Evolutionary conservation across 495 filamentous ascomycete genomes (phyloP), one percentile per base, ranked within the genome.

Genomic region (Usnea hakonensis): DNA sequence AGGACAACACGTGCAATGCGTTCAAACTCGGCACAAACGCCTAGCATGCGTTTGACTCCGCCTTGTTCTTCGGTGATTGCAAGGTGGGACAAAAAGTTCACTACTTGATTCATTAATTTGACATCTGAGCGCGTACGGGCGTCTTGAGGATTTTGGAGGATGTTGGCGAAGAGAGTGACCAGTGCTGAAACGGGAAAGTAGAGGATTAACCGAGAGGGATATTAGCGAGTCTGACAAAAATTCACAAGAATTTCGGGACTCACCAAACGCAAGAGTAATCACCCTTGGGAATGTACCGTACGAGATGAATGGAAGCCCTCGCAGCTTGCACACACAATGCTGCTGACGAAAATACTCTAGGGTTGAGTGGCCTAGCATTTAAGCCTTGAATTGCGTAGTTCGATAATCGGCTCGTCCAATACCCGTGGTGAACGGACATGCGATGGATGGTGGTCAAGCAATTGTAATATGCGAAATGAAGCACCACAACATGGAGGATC

Each of bases 381-480:
- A 96, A 74, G 8, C 94, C 94, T 68, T 94, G 89, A 46, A 97
- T 92, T 3, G 94, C 94, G 72, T 90, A 98, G 67, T 97, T 93
- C 33, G 92, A 95, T 28, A 97, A 78, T 46, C 94, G 84, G 68
- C 89, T 96, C 10, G 92, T 96, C 94, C 94, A 98, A 76, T 96
- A 97, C 3, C 94, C 94, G 70, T 97, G 95, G 72, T 98, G 94
- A 56, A 97, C 86, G 6, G 90, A 95, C 94, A 97, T 97, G 28
- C 94, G 90, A 75, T 98, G 94, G 58, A 98, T 96, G 2, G 94
- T 98, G 17, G 92, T 97, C 60, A 98, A 79, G 68, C 90, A 95
- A 71, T 97, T 98, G 78, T 98, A 97, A 75, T 98, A 98, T 37
- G 90, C 85, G 70, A 97, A 96, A 70, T 97, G 94, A 44, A 98